Conservation (phyloP, 441 rosid genomes). For the Pelargonium cotyledonis region DNA sequence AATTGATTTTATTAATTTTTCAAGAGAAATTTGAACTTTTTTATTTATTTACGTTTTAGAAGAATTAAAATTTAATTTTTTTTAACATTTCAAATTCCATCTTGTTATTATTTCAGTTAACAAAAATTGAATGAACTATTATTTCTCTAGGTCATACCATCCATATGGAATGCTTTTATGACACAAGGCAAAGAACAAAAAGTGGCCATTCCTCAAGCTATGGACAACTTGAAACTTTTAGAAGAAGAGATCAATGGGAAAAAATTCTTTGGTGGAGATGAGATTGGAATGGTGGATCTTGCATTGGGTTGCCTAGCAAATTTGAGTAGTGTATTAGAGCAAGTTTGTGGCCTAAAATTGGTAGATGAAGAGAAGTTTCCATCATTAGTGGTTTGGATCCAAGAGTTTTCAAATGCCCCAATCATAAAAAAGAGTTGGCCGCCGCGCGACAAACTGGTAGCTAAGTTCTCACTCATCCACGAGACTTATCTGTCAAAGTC, state of each 20-base stretch:
- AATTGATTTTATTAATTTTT: no score
- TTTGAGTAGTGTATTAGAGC: neutral
- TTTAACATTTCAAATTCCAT: no score
- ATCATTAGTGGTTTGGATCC: neutral
- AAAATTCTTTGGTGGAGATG: conserved; percentile 34
- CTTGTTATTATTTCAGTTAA: no score
- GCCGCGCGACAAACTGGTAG: neutral
- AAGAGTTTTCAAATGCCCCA: neutral
- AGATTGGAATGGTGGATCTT: conserved; percentile 21
- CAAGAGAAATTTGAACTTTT: no score
- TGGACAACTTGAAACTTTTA: conserved; percentile 15
- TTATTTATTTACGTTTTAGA: no score
- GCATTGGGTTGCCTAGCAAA: conserved; percentile 15
- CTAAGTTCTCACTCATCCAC: neutral
- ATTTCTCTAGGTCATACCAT: neutral
- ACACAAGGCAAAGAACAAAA: conserved; percentile 22
- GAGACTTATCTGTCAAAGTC: neutral
- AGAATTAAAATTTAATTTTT: no score
- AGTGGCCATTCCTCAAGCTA: conserved; percentile 17
- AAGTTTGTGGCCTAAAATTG: neutral
- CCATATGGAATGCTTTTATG: conserved; percentile 4
- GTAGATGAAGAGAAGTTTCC: neutral
- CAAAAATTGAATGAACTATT: neutral
- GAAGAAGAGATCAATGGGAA: conserved; percentile 30
- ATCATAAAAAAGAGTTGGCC: conserved; percentile 3